Evolutionary conservation across 371 early-diverging fungal genomes (phyloP).

Genomic region (Mucor ambiguus): DNA sequence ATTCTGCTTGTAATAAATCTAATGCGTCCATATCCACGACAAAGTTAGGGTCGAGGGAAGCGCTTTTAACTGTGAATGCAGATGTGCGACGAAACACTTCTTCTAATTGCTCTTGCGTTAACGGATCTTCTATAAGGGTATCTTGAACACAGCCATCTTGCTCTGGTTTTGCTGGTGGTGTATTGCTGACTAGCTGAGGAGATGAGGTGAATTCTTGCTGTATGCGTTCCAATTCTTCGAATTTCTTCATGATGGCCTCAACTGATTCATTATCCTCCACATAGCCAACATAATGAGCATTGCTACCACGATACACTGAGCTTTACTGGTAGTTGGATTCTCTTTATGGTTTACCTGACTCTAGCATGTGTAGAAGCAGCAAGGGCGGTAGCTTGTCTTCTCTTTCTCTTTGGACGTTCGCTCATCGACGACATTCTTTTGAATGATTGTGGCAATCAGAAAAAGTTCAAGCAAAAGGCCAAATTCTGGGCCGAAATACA

Average conservation of each 20-base stretch:
- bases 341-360: conserved; percentile 6
- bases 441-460: neutral
- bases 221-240: conserved; percentile 90
- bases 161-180: conserved; percentile 9
- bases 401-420: conserved; percentile 51
- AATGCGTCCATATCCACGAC: conserved; percentile 73
- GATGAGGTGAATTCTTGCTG: conserved; percentile 73
- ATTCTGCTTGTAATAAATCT: conserved; percentile 77
- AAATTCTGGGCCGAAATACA: neutral
- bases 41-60: conserved; percentile 59
- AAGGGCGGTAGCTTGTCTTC: conserved; percentile 40
- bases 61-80: conserved; percentile 83
- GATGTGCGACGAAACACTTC: conserved; percentile 90
- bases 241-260: conserved; percentile 96
- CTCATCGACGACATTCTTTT: conserved; percentile 29
- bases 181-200: neutral
- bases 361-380: conserved; percentile 17
- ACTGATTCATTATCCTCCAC: conserved; percentile 95
- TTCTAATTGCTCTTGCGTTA: conserved; percentile 83
- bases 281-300: conserved; percentile 92
- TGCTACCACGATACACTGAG: conserved; percentile 45
- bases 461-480: conserved; percentile 6
- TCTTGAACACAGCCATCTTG: neutral
- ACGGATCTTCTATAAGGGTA: conserved; percentile 22
- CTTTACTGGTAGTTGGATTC: neutral